A percentile compares a stretch with the other conserved stretches of the same genome.
These are phyloP conservation scores for Citrullus colocynthis DNA, from an alignment of 306 rosid species.

Conservation along the genomic window DNA sequence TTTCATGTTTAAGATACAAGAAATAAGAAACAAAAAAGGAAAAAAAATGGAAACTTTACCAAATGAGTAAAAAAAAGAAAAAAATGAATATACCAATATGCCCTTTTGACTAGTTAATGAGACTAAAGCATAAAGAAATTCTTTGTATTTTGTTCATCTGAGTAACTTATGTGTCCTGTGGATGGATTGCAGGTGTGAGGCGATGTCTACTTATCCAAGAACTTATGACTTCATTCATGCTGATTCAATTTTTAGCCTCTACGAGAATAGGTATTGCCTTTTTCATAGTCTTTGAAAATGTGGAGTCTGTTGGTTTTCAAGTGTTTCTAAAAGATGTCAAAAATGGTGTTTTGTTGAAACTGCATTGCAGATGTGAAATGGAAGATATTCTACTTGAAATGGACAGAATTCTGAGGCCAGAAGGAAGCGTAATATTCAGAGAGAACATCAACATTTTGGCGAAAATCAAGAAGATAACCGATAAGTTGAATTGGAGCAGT, in stretches of 20 bases:
- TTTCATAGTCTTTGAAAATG: not conserved
- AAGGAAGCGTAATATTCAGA: slow-evolving; percentile 63
- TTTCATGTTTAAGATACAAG: not conserved
- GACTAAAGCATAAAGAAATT: not conserved
- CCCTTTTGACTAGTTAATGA: not conserved
- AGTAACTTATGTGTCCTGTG: not conserved
- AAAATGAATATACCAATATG: not conserved
- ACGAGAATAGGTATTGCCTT: slow-evolving; percentile 34
- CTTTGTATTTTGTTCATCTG: not conserved
- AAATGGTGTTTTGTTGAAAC: not conserved
- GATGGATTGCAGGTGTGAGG: slow-evolving; percentile 64
- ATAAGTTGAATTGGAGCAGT: slow-evolving; percentile 62
- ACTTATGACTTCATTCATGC: slow-evolving; percentile 78
- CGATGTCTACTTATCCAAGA: slow-evolving; percentile 90
- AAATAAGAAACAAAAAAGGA: not conserved
- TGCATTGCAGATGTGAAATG: slow-evolving; percentile 51
- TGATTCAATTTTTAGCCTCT: slow-evolving; percentile 60
- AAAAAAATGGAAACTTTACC: not conserved
- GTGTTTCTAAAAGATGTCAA: not conserved
- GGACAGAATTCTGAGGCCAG: slow-evolving; percentile 75
- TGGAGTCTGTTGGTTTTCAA: not conserved
- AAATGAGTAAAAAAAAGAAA: not conserved
- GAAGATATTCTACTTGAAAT: slow-evolving; percentile 70
- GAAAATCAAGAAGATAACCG: slow-evolving; percentile 31
- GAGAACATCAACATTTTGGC: slow-evolving; percentile 60